phyloP scores from a whole-genome alignment of 208 protist genomes.

The Leishmania braziliensis region DNA sequence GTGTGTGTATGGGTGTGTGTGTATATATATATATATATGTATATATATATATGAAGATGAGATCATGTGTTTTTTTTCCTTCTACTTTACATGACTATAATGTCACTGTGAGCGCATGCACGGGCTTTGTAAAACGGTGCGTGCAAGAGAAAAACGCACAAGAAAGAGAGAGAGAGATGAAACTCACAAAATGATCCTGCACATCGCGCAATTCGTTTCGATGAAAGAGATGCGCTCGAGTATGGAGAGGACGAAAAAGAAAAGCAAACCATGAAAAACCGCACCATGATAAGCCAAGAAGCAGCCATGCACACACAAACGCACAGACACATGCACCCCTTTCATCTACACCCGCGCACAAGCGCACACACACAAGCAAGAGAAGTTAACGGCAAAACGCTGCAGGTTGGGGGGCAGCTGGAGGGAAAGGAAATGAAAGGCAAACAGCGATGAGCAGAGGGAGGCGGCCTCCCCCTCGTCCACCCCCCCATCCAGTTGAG shows the following conservation, averaged over 20 bases:
- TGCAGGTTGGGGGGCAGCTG: background rate
- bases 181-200: background rate
- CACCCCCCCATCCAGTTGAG: background rate
- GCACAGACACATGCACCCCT: conserved; percentile 2
- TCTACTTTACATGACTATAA: background rate
- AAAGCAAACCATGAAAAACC: background rate
- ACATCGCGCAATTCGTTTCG: background rate
- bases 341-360: background rate
- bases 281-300: background rate
- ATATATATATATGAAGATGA: background rate
- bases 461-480: background rate
- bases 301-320: background rate
- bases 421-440: background rate
- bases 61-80: background rate
- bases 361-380: background rate
- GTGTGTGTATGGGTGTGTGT: background rate
- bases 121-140: background rate
- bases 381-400: background rate
- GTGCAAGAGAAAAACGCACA: background rate
- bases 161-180: background rate
- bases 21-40: background rate
- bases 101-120: background rate
- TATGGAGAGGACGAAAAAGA: background rate
- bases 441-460: background rate
- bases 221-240: background rate